A percentile compares a stretch with the other conserved stretches of the same genome.
Conservation (phyloP, 352 stramenopile species). For the Achlya hypogyna region DNA sequence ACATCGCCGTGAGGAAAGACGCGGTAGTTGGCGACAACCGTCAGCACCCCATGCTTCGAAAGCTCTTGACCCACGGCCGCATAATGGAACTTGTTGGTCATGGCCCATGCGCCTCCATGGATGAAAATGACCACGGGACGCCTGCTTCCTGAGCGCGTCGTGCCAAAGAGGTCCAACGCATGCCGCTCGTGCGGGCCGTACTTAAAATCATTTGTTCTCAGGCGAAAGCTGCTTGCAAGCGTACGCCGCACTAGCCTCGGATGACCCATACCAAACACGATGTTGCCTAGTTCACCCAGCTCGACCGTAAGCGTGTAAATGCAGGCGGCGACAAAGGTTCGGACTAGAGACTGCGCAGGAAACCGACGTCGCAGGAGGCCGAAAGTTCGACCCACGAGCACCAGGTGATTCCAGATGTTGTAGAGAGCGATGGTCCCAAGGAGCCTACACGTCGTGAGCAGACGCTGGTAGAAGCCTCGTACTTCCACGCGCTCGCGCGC, state of each 20-base stretch:
- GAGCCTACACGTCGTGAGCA: no score
- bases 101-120: conserved; percentile 83
- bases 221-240: not conserved
- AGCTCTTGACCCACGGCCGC: conserved; percentile 53
- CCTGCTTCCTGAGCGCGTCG: not conserved
- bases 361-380: not conserved
- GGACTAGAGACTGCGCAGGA: not conserved
- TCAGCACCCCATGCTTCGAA: conserved; percentile 44
- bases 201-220: conserved; percentile 15
- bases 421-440: not conserved
- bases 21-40: conserved; percentile 84
- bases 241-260: not conserved
- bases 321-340: not conserved
- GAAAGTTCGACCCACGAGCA: not conserved
- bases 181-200: conserved; percentile 49
- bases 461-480: no score
- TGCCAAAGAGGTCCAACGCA: conserved; percentile 50
- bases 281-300: conserved; percentile 9
- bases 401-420: not conserved
- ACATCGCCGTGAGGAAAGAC: conserved; percentile 82
- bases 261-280: conserved; percentile 4
- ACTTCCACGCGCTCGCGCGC: no score
- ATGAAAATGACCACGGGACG: conserved; percentile 86
- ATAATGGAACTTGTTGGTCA: conserved; percentile 74
- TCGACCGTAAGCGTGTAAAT: conserved; percentile 10